Evolutionary conservation across 75 land plant species (phyloP).

Genomic region (Sequoiadendron giganteum): DNA sequence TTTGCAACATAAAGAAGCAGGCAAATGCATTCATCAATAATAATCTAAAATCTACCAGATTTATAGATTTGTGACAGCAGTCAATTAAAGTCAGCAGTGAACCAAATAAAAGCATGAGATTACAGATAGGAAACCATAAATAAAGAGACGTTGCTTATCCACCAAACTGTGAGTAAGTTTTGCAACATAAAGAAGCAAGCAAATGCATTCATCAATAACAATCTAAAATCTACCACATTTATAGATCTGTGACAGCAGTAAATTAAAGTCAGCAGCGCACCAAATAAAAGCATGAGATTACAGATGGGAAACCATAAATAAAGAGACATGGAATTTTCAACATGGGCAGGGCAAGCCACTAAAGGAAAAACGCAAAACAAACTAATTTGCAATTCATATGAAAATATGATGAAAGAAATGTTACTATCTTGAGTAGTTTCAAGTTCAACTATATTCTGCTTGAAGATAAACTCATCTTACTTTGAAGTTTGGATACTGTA

Average conservation of each 20-base stretch:
- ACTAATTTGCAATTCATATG: neutral
- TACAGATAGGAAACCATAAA: neutral
- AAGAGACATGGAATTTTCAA: neutral
- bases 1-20: neutral
- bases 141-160: no score
- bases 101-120: neutral
- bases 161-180: neutral
- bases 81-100: neutral
- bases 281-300: neutral
- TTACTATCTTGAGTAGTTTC: neutral
- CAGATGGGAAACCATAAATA: neutral
- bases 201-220: neutral
- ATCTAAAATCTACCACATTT: neutral
- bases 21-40: neutral
- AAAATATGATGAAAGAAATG: no score
- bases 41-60: neutral
- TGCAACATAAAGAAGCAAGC: neutral
- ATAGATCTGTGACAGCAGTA: neutral
- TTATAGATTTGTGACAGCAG: neutral
- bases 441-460: neutral
- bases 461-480: no score
- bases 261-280: neutral
- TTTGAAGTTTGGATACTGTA: no score
- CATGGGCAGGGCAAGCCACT: neutral
- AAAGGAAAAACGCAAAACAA: neutral